Conservation (phyloP, 1,284 basidiomycete genomes). For the Cryptococcus deneoformans region DNA sequence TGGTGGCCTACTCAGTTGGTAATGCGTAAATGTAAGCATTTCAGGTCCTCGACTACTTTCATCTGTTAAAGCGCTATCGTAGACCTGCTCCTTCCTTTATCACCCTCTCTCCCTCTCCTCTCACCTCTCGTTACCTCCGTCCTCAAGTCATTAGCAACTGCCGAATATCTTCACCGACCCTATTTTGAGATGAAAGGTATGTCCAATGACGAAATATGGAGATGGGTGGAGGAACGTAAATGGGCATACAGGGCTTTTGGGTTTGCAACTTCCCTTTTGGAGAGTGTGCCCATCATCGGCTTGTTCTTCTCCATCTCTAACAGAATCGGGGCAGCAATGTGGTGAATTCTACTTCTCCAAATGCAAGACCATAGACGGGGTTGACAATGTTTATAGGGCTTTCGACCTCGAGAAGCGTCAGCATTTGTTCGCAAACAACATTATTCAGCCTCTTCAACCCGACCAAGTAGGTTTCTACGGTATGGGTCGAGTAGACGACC, state of each 20-base stretch:
- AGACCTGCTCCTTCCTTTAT: slow-evolving; percentile 68
- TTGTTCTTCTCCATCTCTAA: slow-evolving; percentile 78
- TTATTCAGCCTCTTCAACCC: slow-evolving; percentile 44
- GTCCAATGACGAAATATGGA: slow-evolving; percentile 62
- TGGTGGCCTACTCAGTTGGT: slow-evolving; percentile 57
- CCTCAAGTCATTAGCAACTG: slow-evolving; percentile 66
- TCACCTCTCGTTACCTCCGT: slow-evolving; percentile 64
- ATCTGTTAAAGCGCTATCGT: neutral
- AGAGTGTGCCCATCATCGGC: slow-evolving; percentile 72
- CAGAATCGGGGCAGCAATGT: slow-evolving; percentile 84
- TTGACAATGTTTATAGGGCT: slow-evolving; percentile 28
- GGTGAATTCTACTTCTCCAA: slow-evolving; percentile 48
- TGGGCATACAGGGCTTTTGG: slow-evolving; percentile 85
- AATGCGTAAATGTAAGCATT: slow-evolving; percentile 54
- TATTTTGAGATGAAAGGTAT: slow-evolving; percentile 81
- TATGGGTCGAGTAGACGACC: slow-evolving; percentile 31
- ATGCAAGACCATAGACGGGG: neutral
- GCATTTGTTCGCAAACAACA: slow-evolving; percentile 56
- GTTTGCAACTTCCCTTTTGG: slow-evolving; percentile 71
- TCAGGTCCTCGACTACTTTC: neutral
- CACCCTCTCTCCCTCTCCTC: slow-evolving; percentile 64
- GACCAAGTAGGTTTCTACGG: slow-evolving; percentile 39
- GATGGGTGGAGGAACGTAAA: slow-evolving; percentile 80
- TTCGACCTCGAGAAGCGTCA: slow-evolving; percentile 70
- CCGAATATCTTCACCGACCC: slow-evolving; percentile 65